phyloP scores from a whole-genome alignment of 768 basidiomycete genomes.

The Suillus sp. region DNA sequence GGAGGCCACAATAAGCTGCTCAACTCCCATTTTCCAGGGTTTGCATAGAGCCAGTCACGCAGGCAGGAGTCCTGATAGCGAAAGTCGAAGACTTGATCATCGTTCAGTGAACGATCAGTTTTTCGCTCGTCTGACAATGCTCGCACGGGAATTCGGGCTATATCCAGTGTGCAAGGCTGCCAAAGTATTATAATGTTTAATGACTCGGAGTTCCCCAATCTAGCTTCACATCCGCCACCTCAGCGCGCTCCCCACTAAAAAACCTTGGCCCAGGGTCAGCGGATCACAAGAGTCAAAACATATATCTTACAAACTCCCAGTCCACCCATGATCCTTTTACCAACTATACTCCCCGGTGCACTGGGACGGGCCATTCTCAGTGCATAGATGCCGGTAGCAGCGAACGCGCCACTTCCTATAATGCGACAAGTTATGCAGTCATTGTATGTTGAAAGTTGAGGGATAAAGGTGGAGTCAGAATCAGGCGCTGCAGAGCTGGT shows the following conservation, averaged over 20 bases:
- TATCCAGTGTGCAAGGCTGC: background rate
- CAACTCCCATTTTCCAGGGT: background rate
- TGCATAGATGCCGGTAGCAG: constrained; percentile 66
- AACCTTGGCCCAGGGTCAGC: constrained; percentile 26
- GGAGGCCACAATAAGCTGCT: background rate
- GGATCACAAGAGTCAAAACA: background rate
- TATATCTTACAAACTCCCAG: constrained; percentile 59
- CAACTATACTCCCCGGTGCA: constrained; percentile 60
- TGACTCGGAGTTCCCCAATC: background rate
- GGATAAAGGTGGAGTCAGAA: background rate
- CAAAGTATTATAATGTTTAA: no score
- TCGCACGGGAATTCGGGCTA: background rate
- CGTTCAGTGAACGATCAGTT: background rate
- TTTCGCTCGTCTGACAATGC: background rate
- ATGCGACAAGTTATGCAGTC: constrained; percentile 75
- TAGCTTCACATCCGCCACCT: constrained; percentile 29
- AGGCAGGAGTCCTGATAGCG: background rate
- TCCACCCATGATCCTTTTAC: constrained; percentile 63
- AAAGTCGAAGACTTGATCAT: background rate
- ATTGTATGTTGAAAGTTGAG: constrained; percentile 22
- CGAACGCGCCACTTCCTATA: constrained; percentile 65
- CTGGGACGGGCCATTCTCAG: constrained; percentile 61
- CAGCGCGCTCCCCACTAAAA: constrained; percentile 31
- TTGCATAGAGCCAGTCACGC: background rate
- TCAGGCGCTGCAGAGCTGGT: background rate